A percentile compares a stretch with the other conserved stretches of the same genome.
Evolutionary conservation across 768 basidiomycete genomes (phyloP).

Genomic region (Holtermannia corniformis): DNA sequence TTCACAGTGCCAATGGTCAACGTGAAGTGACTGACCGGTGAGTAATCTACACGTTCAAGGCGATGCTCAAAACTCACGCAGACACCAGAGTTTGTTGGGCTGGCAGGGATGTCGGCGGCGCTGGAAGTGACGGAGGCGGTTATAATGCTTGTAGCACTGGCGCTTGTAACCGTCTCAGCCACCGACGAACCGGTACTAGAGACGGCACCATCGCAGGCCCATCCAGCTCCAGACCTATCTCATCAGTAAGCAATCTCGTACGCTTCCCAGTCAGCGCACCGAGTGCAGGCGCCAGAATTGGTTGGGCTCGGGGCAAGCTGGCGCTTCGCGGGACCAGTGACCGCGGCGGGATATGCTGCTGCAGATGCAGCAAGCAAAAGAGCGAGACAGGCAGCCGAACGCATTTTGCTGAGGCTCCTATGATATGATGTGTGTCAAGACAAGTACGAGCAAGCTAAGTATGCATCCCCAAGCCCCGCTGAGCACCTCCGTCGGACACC

Average conservation of each 20-base stretch:
- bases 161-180: too few relatives aligned
- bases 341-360: neutral
- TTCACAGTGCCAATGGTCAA: slow-evolving; percentile 23
- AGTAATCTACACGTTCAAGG: neutral
- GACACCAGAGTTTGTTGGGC: neutral
- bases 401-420: too few relatives aligned
- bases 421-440: neutral
- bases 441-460: too few relatives aligned
- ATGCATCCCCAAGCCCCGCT: too few relatives aligned
- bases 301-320: neutral
- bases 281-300: neutral
- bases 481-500: too few relatives aligned
- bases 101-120: neutral
- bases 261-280: neutral
- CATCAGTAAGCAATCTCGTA: neutral
- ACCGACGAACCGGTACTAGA: neutral
- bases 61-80: neutral
- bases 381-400: too few relatives aligned
- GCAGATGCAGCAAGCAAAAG: neutral
- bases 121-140: neutral
- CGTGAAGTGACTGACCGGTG: slow-evolving; percentile 3
- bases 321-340: neutral
- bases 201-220: neutral
- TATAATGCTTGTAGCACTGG: neutral
- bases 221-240: neutral